Conservation (phyloP, 257 asterid genomes). For the Solanum arcanum region DNA sequence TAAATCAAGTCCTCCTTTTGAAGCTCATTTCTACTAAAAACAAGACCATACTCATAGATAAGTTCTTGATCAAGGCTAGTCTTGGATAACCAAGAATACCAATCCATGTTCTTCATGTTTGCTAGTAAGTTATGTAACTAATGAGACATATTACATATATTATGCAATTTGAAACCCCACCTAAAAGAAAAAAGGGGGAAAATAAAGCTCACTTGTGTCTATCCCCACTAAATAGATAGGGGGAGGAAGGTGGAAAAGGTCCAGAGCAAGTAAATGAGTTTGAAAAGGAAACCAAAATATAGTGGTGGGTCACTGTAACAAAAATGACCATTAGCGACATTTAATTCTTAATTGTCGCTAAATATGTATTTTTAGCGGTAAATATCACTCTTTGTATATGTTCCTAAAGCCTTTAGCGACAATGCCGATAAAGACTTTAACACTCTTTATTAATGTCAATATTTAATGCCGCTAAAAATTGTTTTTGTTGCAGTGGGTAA, state of each 20-base stretch:
- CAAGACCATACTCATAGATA: slow-evolving; percentile 35
- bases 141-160: not conserved
- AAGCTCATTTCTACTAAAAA: slow-evolving; percentile 48
- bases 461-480: too few relatives aligned
- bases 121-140: not conserved
- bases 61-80: slow-evolving; percentile 42
- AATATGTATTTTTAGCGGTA: too few relatives aligned
- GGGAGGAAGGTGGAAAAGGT: slow-evolving; percentile 2
- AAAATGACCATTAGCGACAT: too few relatives aligned
- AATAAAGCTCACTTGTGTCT: not conserved
- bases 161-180: not conserved
- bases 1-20: slow-evolving; percentile 44
- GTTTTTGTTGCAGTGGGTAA: not conserved
- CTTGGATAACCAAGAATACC: slow-evolving; percentile 69
- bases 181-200: not conserved
- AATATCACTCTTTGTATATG: too few relatives aligned
- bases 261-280: slow-evolving; percentile 5
- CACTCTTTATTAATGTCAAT: too few relatives aligned
- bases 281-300: slow-evolving; percentile 11
- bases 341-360: too few relatives aligned
- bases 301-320: not conserved
- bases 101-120: slow-evolving; percentile 37
- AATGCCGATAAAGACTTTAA: too few relatives aligned
- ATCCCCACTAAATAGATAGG: not conserved
- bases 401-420: too few relatives aligned